These are phyloP conservation scores for Agarophyton chilense DNA, from an alignment of 23 red algal species.

Conservation along the genomic window DNA sequence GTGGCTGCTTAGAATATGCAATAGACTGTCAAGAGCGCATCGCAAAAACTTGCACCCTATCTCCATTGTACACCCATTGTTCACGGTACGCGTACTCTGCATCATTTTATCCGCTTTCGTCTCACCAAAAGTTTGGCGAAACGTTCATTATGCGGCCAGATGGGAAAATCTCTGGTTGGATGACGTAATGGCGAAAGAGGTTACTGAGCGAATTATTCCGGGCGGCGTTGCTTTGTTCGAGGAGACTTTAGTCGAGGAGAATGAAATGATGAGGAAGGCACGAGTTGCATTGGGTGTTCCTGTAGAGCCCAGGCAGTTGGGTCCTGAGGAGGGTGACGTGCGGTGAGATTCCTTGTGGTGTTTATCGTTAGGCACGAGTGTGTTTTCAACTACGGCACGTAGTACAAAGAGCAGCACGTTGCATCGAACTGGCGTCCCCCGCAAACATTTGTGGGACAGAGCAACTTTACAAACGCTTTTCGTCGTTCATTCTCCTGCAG, in stretches of 20 bases:
- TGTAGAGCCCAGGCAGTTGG: background rate
- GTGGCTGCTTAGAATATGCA: slow-evolving; percentile 29
- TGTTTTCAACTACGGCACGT: no score
- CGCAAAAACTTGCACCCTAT: slow-evolving; percentile 42
- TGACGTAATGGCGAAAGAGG: slow-evolving; percentile 27
- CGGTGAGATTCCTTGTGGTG: no score
- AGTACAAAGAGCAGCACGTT: no score
- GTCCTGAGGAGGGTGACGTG: background rate
- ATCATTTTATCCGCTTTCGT: slow-evolving; percentile 9
- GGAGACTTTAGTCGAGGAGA: slow-evolving; percentile 39
- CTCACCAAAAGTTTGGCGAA: slow-evolving; percentile 29
- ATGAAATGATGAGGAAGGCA: slow-evolving; percentile 22
- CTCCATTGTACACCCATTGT: slow-evolving; percentile 46
- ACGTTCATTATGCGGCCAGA: slow-evolving; percentile 53
- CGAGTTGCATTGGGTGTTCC: slow-evolving; percentile 27
- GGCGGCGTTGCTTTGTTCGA: slow-evolving; percentile 24
- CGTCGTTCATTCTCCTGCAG: no score
- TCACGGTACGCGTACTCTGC: slow-evolving; percentile 31
- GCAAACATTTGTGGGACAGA: no score
- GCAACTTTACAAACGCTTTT: no score
- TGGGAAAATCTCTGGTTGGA: slow-evolving; percentile 68
- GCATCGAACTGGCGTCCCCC: no score
- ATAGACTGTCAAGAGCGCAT: slow-evolving; percentile 45
- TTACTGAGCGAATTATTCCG: slow-evolving; percentile 17
- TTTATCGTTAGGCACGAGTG: no score